Conservation (phyloP, 352 stramenopile genomes). For the Phytophthora cryptogea region DNA sequence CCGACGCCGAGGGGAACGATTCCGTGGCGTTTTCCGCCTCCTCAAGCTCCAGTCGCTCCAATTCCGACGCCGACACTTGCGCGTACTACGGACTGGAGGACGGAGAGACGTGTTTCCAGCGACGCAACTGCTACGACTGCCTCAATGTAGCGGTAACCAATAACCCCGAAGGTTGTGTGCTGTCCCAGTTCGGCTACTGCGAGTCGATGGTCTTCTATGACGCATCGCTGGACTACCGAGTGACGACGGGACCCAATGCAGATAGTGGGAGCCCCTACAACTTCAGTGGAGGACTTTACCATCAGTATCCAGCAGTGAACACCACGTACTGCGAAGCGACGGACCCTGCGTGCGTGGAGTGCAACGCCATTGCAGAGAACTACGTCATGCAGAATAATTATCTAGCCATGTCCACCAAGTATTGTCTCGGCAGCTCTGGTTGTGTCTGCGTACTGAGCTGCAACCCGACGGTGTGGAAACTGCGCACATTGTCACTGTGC, state of each 20-base stretch:
- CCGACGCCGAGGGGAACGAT: neutral
- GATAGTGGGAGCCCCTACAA: slow-evolving; percentile 48
- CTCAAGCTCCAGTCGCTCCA: slow-evolving; percentile 16
- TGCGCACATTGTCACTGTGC: slow-evolving; percentile 25
- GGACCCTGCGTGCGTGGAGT: slow-evolving; percentile 48
- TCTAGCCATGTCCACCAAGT: slow-evolving; percentile 54
- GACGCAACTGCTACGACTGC: slow-evolving; percentile 65
- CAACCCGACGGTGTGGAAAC: slow-evolving; percentile 35
- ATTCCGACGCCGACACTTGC: slow-evolving; percentile 37
- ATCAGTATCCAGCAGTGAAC: slow-evolving; percentile 52
- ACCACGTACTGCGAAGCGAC: slow-evolving; percentile 53
- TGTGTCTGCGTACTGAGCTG: slow-evolving; percentile 65
- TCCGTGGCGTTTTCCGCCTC: slow-evolving; percentile 8
- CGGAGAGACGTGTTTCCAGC: slow-evolving; percentile 41
- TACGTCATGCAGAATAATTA: slow-evolving; percentile 43
- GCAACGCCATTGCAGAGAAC: slow-evolving; percentile 43
- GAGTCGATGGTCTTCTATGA: slow-evolving; percentile 57
- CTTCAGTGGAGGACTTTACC: slow-evolving; percentile 45
- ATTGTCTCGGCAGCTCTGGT: slow-evolving; percentile 39
- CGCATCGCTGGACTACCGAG: slow-evolving; percentile 39
- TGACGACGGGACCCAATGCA: slow-evolving; percentile 30
- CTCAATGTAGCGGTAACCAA: slow-evolving; percentile 43
- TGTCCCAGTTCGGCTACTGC: slow-evolving; percentile 50
- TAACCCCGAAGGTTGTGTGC: slow-evolving; percentile 46
- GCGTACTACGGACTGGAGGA: slow-evolving; percentile 48